Evolutionary conservation across 352 stramenopile species (phyloP), one percentile per base, ranked within the genome.

Genomic region (Pythium dissimile): DNA sequence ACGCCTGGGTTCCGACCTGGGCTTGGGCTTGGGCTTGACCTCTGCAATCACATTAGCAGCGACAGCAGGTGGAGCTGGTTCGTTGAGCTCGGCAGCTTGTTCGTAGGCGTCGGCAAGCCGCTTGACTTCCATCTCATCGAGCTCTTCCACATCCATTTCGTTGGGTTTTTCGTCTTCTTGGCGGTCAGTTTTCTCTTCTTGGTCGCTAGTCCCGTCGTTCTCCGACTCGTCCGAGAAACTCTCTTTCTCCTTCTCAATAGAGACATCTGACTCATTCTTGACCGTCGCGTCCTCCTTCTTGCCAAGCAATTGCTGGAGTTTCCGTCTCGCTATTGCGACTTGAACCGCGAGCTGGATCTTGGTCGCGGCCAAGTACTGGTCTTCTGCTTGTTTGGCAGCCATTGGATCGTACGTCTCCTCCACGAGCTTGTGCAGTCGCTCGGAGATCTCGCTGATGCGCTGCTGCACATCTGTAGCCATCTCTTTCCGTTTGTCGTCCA

Each of bases 101-200:
- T 90, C 80, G 53, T 90, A 90, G 15, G 75, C 80, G 49, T 88
- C 72, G 9, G 80, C 80, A 9, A 90, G 48, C 8, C 69, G 64
- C 50, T 71, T 62, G 49, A 90, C 86, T 51, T 87, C 51, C 12
- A 49, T 76, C 0, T 54, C 48, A 1, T 60, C 54, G 5, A 62
- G 47, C 11, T 69, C 62, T 35, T 56, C 31, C 32, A 31, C 24
- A 23, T 58, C 49, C n/a, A n/a, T n/a, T n/a, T n/a, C n/a, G n/a
- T n/a, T n/a, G n/a, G n/a, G n/a, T n/a, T n/a, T n/a, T 53, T 62
- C 13, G 16, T 46, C 43, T 4, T 50, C 31, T 3, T 41, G 18
- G 6, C 45, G 8, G n/a, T 20, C 26, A 15, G 39, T 27, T n/a
- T 35, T 30, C 8, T 49, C 20, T 12, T 45, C 38, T 26, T 45